Percentiles rank a stretch among this genome's conserved stretches.
Evolutionary conservation across 805 yeast species (phyloP).

Genomic region (Metschnikowia similis): DNA sequence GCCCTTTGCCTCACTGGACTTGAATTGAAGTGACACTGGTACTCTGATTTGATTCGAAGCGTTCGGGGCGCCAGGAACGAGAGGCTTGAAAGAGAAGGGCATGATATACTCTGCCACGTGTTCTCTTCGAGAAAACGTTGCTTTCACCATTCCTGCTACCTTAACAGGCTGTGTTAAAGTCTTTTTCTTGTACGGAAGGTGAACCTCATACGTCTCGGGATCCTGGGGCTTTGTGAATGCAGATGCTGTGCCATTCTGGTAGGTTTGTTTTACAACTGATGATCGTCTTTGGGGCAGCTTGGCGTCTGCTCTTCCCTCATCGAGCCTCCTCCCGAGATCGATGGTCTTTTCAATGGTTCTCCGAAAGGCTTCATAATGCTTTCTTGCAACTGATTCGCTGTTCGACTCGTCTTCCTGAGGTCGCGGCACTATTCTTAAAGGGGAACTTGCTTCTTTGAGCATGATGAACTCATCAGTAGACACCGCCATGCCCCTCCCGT

Average conservation of each 20-base stretch:
- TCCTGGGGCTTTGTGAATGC: neutral
- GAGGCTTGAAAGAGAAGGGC: conserved; percentile 6
- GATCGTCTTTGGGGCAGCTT: conserved; percentile 4
- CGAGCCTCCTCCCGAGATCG: conserved; percentile 5
- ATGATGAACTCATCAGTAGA: conserved; percentile 22
- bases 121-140: conserved; percentile 15
- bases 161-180: conserved; percentile 19
- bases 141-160: conserved; percentile 20
- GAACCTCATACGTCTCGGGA: conserved; percentile 12
- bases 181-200: conserved; percentile 21
- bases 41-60: conserved; percentile 1
- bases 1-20: conserved; percentile 6
- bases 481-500: conserved; percentile 10
- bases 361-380: conserved; percentile 17
- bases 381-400: conserved; percentile 12
- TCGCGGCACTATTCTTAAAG: conserved; percentile 21
- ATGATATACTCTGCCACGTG: conserved; percentile 13
- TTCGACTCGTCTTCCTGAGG: conserved; percentile 2
- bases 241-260: conserved; percentile 1
- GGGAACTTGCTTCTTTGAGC: conserved; percentile 21
- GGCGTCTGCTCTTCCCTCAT: conserved; percentile 5
- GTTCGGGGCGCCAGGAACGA: neutral
- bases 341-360: conserved; percentile 9
- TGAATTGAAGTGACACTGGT: conserved; percentile 5
- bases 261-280: conserved; percentile 17